These are phyloP conservation scores for Lupinus albus DNA, from an alignment of 306 rosid species.

Conservation along the genomic window DNA sequence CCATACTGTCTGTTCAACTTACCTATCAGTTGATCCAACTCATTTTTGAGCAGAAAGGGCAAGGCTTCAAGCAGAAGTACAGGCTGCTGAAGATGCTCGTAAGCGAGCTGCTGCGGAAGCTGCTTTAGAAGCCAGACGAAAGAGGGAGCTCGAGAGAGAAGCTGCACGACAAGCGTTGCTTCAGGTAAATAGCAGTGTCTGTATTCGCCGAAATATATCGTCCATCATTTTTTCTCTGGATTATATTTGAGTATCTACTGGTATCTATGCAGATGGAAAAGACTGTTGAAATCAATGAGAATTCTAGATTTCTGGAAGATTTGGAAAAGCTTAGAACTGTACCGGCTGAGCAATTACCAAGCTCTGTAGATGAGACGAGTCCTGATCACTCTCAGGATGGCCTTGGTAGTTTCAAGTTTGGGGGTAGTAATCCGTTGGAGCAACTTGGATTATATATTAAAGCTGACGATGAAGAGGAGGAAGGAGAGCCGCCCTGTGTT, in stretches of 20 bases:
- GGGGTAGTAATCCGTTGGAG: constrained; percentile 71
- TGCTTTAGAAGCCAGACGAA: constrained; percentile 74
- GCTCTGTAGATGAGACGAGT: constrained; percentile 68
- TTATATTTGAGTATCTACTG: constrained; percentile 43
- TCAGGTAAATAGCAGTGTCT: constrained; percentile 53
- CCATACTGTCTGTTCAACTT: constrained; percentile 15
- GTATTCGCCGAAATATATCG: constrained; percentile 20
- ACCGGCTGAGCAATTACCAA: constrained; percentile 62
- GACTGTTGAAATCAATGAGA: constrained; percentile 84
- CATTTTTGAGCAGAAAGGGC: constrained; percentile 66
- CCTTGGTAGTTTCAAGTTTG: constrained; percentile 74
- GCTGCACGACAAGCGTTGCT: constrained; percentile 84
- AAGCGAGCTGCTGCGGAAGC: constrained; percentile 72
- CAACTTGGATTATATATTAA: constrained; percentile 78
- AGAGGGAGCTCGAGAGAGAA: constrained; percentile 86
- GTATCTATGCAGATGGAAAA: constrained; percentile 70
- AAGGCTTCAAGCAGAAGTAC: constrained; percentile 80
- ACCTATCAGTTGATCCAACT: constrained; percentile 24
- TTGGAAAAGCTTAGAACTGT: constrained; percentile 77
- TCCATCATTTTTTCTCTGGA: constrained; percentile 9
- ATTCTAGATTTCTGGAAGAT: constrained; percentile 73
- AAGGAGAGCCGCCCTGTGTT: constrained; percentile 51
- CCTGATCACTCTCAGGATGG: constrained; percentile 69
- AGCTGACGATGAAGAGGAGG: constrained; percentile 81
- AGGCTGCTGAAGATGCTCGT: constrained; percentile 85